Percentiles rank a stretch among this genome's conserved stretches.
These are phyloP conservation scores for Rhododendron mucronatum DNA, from an alignment of 148 eudicot genomes.

Conservation along the genomic window DNA sequence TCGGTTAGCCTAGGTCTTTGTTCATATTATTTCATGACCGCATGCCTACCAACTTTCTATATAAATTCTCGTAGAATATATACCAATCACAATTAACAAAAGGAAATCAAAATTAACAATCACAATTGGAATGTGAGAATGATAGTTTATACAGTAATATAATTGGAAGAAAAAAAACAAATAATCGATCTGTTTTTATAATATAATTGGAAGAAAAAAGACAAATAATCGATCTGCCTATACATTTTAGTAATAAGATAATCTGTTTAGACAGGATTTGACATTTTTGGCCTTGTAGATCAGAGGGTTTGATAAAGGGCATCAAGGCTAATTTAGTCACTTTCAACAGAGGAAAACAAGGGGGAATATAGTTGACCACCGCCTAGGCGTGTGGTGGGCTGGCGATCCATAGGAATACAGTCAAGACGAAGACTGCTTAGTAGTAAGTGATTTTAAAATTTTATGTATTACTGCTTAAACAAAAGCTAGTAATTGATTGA, in stretches of 20 bases:
- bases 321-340: conserved; percentile 19
- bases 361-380: conserved; percentile 51
- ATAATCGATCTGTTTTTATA: neutral
- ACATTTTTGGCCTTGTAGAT: neutral
- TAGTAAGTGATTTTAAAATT: neutral
- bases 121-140: neutral
- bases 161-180: neutral
- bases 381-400: conserved; percentile 55
- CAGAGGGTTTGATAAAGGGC: neutral
- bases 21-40: neutral
- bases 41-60: neutral
- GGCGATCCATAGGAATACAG: conserved; percentile 40
- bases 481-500: neutral
- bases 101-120: neutral
- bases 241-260: neutral
- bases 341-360: neutral
- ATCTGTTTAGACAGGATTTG: neutral
- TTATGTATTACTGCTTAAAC: neutral
- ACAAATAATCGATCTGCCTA: neutral
- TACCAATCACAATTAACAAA: neutral
- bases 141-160: neutral
- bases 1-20: neutral
- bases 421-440: conserved; percentile 3
- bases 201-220: neutral
- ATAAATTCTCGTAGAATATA: neutral